These are phyloP conservation scores for Naganishia vaughanmartiniae DNA, from an alignment of 768 basidiomycete genomes.

Conservation along the genomic window DNA sequence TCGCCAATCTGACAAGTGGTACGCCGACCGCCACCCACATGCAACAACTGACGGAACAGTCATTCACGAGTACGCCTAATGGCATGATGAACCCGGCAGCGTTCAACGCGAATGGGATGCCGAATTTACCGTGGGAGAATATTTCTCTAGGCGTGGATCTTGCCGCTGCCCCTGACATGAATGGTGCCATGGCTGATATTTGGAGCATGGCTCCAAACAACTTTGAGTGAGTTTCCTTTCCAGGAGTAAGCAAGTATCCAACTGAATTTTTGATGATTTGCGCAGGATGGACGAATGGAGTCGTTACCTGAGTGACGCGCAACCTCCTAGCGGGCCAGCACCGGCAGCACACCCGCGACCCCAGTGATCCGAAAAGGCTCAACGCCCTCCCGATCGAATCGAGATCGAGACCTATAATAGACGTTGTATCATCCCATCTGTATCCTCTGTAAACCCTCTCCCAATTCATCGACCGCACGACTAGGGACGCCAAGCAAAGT, in stretches of 20 bases:
- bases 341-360: no score
- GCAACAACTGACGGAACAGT: not conserved
- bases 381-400: not conserved
- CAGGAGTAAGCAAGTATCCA: not conserved
- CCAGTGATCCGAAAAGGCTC: not conserved
- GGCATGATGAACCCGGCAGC: not conserved
- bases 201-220: constrained; percentile 33
- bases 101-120: not conserved
- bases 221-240: constrained; percentile 31
- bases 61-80: not conserved
- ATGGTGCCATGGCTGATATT: constrained; percentile 27
- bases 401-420: not conserved
- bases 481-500: not conserved
- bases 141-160: constrained; percentile 5
- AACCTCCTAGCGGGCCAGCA: not conserved
- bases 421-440: not conserved
- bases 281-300: constrained; percentile 34
- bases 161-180: constrained; percentile 19
- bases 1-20: not conserved
- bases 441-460: not conserved
- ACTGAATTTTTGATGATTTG: not conserved
- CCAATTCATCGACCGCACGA: not conserved
- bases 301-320: constrained; percentile 28
- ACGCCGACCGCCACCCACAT: not conserved
- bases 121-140: constrained; percentile 5